Conservation (phyloP, 75 land plant species). For the Sequoia sempervirens region DNA sequence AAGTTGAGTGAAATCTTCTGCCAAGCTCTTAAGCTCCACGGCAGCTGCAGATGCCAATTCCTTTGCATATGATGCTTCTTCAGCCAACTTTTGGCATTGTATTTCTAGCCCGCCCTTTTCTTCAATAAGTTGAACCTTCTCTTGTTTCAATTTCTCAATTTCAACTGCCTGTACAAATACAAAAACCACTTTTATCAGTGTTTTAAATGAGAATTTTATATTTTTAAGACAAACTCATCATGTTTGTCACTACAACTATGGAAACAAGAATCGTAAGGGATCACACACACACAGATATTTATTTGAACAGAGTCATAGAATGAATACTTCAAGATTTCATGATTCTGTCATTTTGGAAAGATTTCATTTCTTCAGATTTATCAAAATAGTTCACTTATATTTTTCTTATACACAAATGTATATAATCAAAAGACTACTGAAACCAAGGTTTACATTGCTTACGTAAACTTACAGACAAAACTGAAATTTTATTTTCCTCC, state of each 20-base stretch:
- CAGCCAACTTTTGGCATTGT: slow-evolving; percentile 72
- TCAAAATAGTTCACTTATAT: neutral
- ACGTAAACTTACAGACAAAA: neutral
- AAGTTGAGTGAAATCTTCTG: slow-evolving; percentile 79
- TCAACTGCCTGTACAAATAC: slow-evolving; percentile 54
- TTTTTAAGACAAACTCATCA: neutral
- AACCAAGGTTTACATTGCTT: neutral
- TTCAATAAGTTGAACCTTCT: slow-evolving; percentile 50
- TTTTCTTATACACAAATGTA: neutral
- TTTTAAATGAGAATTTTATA: neutral
- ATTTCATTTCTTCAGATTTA: neutral
- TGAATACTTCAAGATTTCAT: neutral
- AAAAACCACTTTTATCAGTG: slow-evolving; percentile 1
- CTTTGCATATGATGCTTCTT: slow-evolving; percentile 92
- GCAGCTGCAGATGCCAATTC: slow-evolving; percentile 96
- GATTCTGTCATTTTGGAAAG: neutral
- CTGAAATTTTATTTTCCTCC: neutral
- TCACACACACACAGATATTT: neutral
- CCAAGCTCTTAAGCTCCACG: slow-evolving; percentile 83
- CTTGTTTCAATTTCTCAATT: slow-evolving; percentile 64
- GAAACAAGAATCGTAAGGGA: neutral
- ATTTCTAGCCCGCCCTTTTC: slow-evolving; percentile 58
- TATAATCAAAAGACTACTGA: neutral
- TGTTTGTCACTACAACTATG: neutral
- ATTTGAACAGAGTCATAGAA: neutral